Conservation (phyloP, 2,329 filamentous ascomycete species). For the Cyphellophora europaea region DNA sequence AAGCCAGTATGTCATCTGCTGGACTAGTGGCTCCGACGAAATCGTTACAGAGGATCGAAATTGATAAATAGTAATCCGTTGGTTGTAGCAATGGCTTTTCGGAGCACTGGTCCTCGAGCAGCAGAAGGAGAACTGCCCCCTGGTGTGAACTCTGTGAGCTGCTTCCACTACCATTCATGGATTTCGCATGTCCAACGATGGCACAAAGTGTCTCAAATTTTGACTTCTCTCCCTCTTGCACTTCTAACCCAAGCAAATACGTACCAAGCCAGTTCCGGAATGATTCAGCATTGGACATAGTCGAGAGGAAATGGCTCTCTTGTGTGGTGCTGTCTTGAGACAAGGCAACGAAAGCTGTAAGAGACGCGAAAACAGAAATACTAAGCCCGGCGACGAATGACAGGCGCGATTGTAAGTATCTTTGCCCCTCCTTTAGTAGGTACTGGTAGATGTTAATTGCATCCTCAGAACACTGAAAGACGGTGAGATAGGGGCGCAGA, state of each 20-base stretch:
- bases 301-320: slow-evolving; percentile 69
- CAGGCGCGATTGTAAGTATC: slow-evolving; percentile 55
- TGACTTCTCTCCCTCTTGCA: slow-evolving; percentile 19
- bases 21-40: slow-evolving; percentile 56
- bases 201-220: slow-evolving; percentile 42
- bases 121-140: slow-evolving; percentile 66
- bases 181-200: slow-evolving; percentile 60
- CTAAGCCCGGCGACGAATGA: slow-evolving; percentile 75
- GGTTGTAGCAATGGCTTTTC: slow-evolving; percentile 57
- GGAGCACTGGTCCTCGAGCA: slow-evolving; percentile 63
- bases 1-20: slow-evolving; percentile 58
- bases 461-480: slow-evolving; percentile 84
- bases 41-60: slow-evolving; percentile 63
- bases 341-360: slow-evolving; percentile 66
- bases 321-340: slow-evolving; percentile 73
- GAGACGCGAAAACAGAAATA: slow-evolving; percentile 67
- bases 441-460: slow-evolving; percentile 80
- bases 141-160: slow-evolving; percentile 63
- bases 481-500: slow-evolving; percentile 66
- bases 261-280: slow-evolving; percentile 73
- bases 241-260: slow-evolving; percentile 54
- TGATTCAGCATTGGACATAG: slow-evolving; percentile 61
- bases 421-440: slow-evolving; percentile 58
- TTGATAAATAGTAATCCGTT: slow-evolving; percentile 59
- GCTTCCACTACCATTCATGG: slow-evolving; percentile 59